These are phyloP conservation scores for Trametes polyzona DNA, from an alignment of 1,284 basidiomycete species.

Conservation along the genomic window DNA sequence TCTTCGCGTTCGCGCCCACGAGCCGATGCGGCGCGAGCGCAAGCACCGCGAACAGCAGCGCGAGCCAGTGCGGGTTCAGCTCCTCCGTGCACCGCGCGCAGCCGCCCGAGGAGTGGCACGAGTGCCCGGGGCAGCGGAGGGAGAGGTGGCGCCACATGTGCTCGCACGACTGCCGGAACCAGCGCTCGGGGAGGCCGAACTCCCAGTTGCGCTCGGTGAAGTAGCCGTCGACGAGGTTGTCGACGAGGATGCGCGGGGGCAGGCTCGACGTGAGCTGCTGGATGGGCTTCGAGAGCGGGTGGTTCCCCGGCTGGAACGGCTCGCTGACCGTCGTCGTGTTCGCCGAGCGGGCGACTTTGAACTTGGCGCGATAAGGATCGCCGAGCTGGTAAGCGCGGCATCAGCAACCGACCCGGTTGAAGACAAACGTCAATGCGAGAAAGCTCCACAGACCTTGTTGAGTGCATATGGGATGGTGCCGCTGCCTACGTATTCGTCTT, in stretches of 20 bases:
- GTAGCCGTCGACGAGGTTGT: conserved; percentile 43
- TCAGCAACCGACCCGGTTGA: neutral
- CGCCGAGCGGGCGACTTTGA: conserved; percentile 25
- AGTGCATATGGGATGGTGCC: conserved; percentile 37
- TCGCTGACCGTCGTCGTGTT: conserved; percentile 20
- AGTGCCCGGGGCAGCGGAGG: conserved; percentile 33
- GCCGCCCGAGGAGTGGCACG: conserved; percentile 22
- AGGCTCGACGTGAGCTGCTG: conserved; percentile 43
- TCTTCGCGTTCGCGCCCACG: conserved; percentile 34
- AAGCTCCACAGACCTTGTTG: conserved; percentile 27
- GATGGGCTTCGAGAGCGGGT: conserved; percentile 38
- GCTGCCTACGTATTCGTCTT: conserved; percentile 35
- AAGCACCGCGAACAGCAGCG: conserved; percentile 51
- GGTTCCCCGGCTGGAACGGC: conserved; percentile 14
- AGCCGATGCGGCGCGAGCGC: conserved; percentile 41
- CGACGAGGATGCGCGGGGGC: conserved; percentile 41
- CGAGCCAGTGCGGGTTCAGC: conserved; percentile 55
- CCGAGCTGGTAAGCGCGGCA: conserved; percentile 28
- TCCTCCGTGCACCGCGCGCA: conserved; percentile 33
- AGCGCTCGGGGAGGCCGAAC: conserved; percentile 52
- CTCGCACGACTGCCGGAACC: conserved; percentile 45
- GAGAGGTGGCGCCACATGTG: conserved; percentile 52
- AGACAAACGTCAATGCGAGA: neutral
- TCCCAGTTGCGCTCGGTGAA: conserved; percentile 54
- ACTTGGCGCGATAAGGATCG: conserved; percentile 24